phyloP scores from a whole-genome alignment of 805 yeast species.

The Naumovozyma baii region DNA sequence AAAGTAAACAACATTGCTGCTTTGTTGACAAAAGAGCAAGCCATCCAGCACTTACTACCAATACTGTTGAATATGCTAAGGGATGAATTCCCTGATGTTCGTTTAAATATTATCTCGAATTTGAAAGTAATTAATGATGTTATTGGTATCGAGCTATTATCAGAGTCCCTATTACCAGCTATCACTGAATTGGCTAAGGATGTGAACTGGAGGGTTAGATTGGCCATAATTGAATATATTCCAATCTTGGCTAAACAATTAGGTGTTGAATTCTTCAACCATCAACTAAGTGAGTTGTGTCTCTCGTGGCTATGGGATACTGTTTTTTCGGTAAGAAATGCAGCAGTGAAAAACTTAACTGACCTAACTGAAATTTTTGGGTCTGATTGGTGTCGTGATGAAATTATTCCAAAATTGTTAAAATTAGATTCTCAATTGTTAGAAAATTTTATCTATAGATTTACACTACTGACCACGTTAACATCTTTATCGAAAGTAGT shows the following conservation, averaged over 20 bases:
- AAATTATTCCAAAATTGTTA: slow-evolving; percentile 70
- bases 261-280: slow-evolving; percentile 87
- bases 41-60: slow-evolving; percentile 76
- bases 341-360: slow-evolving; percentile 79
- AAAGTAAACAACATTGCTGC: slow-evolving; percentile 83
- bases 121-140: slow-evolving; percentile 87
- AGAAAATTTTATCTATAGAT: slow-evolving; percentile 77
- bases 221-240: slow-evolving; percentile 93
- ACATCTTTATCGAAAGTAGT: slow-evolving; percentile 75
- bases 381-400: slow-evolving; percentile 82
- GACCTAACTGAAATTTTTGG: slow-evolving; percentile 83
- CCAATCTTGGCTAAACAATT: slow-evolving; percentile 90
- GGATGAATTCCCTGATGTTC: slow-evolving; percentile 94
- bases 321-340: slow-evolving; percentile 91
- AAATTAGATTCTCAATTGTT: slow-evolving; percentile 32
- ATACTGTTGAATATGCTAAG: slow-evolving; percentile 86
- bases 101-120: slow-evolving; percentile 87
- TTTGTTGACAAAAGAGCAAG: slow-evolving; percentile 70
- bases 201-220: slow-evolving; percentile 93
- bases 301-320: slow-evolving; percentile 99
- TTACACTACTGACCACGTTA: slow-evolving; percentile 82
- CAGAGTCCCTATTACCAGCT: slow-evolving; percentile 87
- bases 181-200: slow-evolving; percentile 93
- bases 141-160: slow-evolving; percentile 79
- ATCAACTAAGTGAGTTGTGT: slow-evolving; percentile 81